These are phyloP conservation scores for Hymenotorrendiella dingleyae DNA, from an alignment of 2,329 filamentous ascomycete species.

Conservation along the genomic window DNA sequence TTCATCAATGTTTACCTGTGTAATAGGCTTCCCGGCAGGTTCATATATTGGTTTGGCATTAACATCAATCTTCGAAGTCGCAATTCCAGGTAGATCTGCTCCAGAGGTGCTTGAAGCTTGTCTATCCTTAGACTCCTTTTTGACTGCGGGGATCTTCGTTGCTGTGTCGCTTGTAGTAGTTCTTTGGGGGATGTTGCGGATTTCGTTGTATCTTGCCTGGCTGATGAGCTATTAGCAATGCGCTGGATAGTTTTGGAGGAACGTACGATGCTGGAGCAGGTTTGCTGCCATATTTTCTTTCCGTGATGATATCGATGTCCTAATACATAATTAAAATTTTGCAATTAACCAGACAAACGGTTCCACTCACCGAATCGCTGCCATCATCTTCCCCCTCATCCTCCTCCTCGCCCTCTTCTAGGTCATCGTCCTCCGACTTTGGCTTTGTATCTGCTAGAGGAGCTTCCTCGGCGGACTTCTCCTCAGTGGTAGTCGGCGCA, in stretches of 20 bases:
- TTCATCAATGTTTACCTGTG: slow-evolving; percentile 68
- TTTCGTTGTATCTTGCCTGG: slow-evolving; percentile 58
- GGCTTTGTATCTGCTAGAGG: slow-evolving; percentile 24
- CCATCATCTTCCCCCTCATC: slow-evolving; percentile 54
- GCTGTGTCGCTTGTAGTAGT: slow-evolving; percentile 47
- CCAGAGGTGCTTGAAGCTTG: slow-evolving; percentile 36
- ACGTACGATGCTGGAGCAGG: slow-evolving; percentile 53
- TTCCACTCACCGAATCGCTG: slow-evolving; percentile 43
- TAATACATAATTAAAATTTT: slow-evolving; percentile 27
- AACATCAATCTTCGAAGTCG: slow-evolving; percentile 80
- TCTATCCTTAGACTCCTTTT: slow-evolving; percentile 27
- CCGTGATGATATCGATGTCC: slow-evolving; percentile 65
- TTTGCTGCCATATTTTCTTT: slow-evolving; percentile 59
- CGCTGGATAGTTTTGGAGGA: not conserved
- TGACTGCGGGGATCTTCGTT: slow-evolving; percentile 41
- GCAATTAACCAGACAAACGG: not conserved
- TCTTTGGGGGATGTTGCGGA: slow-evolving; percentile 58
- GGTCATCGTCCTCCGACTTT: slow-evolving; percentile 43
- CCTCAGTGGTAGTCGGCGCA: slow-evolving; percentile 24
- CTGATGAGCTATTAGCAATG: slow-evolving; percentile 33
- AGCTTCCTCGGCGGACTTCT: slow-evolving; percentile 20
- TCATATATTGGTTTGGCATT: slow-evolving; percentile 77
- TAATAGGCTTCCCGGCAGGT: slow-evolving; percentile 73
- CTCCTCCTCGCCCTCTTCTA: slow-evolving; percentile 60
- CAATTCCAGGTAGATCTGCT: slow-evolving; percentile 54